Conservation (phyloP, 2,329 filamentous ascomycete genomes). For the Beauveria bassiana region DNA sequence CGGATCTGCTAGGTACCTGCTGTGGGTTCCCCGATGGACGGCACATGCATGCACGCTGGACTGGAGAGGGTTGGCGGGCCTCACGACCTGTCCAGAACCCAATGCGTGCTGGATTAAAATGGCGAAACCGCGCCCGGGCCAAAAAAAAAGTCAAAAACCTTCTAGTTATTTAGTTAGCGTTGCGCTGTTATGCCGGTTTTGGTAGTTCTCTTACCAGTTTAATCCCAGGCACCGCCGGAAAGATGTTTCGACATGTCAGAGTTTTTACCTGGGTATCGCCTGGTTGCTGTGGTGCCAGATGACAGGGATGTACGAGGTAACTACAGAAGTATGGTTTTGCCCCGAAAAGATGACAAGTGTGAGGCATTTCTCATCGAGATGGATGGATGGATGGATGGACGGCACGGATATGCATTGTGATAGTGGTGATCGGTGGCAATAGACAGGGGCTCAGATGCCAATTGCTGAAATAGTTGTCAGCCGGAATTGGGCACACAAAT, state of each 20-base stretch:
- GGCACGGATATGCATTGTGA: neutral
- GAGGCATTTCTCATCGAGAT: neutral
- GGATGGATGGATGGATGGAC: neutral
- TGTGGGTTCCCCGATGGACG: conserved; percentile 1
- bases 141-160: neutral
- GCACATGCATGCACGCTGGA: neutral
- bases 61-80: neutral
- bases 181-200: neutral
- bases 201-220: neutral
- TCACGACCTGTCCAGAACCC: neutral
- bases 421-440: neutral
- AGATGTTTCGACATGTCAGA: neutral
- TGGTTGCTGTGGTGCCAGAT: neutral
- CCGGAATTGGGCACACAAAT: neutral
- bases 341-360: neutral
- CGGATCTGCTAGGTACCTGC: too few relatives aligned
- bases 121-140: neutral
- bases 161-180: neutral
- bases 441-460: neutral
- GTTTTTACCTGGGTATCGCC: neutral
- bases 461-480: neutral
- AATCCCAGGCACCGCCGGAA: neutral
- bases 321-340: too few relatives aligned
- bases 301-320: too few relatives aligned
- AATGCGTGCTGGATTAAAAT: neutral